Evolutionary conservation across 1,139 yeast species (phyloP).

Genomic region (Eremothecium gossypii): DNA sequence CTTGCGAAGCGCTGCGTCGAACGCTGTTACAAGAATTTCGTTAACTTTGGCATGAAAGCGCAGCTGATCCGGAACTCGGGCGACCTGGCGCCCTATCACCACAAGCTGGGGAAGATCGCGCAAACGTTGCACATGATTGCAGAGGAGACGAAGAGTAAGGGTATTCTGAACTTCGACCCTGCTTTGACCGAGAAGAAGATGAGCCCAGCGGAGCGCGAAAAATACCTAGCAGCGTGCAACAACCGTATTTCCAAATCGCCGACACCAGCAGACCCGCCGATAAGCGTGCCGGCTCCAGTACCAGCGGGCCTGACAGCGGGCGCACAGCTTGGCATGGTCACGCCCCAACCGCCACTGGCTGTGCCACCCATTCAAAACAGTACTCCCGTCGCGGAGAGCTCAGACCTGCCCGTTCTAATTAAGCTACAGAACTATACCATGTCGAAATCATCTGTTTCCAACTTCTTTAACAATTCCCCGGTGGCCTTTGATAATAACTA

Average conservation of each 20-base stretch:
- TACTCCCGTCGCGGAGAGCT: background rate
- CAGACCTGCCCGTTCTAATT: constrained; percentile 11
- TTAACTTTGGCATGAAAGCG: constrained; percentile 35
- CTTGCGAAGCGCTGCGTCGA: constrained; percentile 40
- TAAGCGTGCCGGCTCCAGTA: constrained; percentile 3
- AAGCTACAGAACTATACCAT: constrained; percentile 24
- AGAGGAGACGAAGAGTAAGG: constrained; percentile 29
- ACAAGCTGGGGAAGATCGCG: constrained; percentile 27
- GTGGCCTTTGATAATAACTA: constrained; percentile 34
- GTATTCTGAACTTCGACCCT: constrained; percentile 24
- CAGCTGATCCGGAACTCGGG: constrained; percentile 28
- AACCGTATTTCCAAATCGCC: constrained; percentile 3
- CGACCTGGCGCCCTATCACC: constrained; percentile 18
- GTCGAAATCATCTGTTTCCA: constrained; percentile 18
- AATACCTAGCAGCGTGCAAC: constrained; percentile 8
- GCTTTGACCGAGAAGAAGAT: constrained; percentile 19
- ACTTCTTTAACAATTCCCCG: constrained; percentile 31
- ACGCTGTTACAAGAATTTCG: constrained; percentile 38
- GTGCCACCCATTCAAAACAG: background rate
- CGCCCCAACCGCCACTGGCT: background rate
- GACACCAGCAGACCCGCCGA: constrained; percentile 7
- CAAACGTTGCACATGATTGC: constrained; percentile 28
- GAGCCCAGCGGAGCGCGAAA: constrained; percentile 19
- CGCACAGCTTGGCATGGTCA: background rate
- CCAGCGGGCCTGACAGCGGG: background rate